A percentile compares a stretch with the other conserved stretches of the same genome.
Conservation (phyloP, 2,329 filamentous ascomycete genomes). For the Xylariales sp. region DNA sequence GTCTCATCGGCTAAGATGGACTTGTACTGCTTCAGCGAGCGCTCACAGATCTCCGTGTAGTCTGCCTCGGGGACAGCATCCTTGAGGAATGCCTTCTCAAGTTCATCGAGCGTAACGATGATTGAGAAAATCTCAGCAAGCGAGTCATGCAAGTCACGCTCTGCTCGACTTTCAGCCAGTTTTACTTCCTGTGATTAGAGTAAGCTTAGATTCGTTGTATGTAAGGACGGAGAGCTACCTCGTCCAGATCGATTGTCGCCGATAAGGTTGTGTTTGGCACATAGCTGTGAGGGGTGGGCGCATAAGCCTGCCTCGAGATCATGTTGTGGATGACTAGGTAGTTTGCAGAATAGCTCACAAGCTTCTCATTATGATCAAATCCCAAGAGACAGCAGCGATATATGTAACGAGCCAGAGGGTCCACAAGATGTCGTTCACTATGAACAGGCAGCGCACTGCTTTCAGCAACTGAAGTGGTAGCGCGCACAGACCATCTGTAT, state of each 20-base stretch:
- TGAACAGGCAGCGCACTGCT: too few species aligned
- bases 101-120: slow-evolving; percentile 87
- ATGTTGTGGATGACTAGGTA: slow-evolving; percentile 30
- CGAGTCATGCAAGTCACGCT: slow-evolving; percentile 92
- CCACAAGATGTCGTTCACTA: too few species aligned
- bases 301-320: slow-evolving; percentile 67
- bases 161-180: slow-evolving; percentile 76
- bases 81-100: slow-evolving; percentile 95
- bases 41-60: slow-evolving; percentile 94
- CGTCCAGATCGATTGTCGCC: slow-evolving; percentile 88
- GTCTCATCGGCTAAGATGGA: slow-evolving; percentile 86
- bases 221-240: slow-evolving; percentile 48
- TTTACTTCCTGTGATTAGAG: slow-evolving; percentile 71
- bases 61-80: slow-evolving; percentile 88
- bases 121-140: slow-evolving; percentile 97
- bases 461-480: too few species aligned
- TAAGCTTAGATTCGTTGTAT: slow-evolving; percentile 8
- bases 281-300: slow-evolving; percentile 86
- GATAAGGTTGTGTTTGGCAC: slow-evolving; percentile 78
- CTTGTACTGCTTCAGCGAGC: slow-evolving; percentile 93
- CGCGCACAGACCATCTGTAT: too few species aligned
- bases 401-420: too few species aligned
- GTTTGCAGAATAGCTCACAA: too few species aligned
- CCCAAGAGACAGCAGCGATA: too few species aligned
- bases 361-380: too few species aligned